Evolutionary conservation across 768 basidiomycete genomes (phyloP), one percentile per base, ranked within the genome.

Genomic region (Mrakia frigida): DNA sequence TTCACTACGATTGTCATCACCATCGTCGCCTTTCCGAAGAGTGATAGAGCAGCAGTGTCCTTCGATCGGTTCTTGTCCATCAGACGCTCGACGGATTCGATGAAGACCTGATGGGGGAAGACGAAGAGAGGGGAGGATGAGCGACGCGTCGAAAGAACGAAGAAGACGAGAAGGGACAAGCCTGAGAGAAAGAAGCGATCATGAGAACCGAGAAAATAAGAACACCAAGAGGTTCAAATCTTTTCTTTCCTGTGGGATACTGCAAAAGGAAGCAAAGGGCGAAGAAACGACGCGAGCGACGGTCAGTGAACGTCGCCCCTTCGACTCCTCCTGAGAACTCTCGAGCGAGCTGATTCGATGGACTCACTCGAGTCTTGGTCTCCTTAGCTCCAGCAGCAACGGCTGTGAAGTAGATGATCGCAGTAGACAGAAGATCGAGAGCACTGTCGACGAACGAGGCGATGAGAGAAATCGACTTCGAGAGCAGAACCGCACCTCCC

Each of bases 1-100:
- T 77, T 77, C 43, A 73, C 37, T 0, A 33, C 52, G 37, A 77
- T 77, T 1, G 76, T 77, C 61, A 37, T 31, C 31, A 77, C 70
- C 43, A 77, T 77, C 46, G 70, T 70, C 60, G 63, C 72, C 28
- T 73, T 77, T 0, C 63, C 76, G 33, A 77, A 77, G 31, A 63
- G 43, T 2, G 71, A 67, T 10, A 77, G 76, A 18, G 43, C 31
- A 0, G 70, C 70, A 21, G 65, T 35, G 28, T 77, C 71, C 35
- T 68, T 68, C 1, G 61, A 33, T 23, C 52, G 33, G 13, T 73
- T 35, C 37, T 77, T 77, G 70, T 63, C 50, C 63, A 77, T 37
- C 4, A 77, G 61, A 21, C 72, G 70, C 52, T 70, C 39, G 37
- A 77, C 46, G 13, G 76, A 56, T 65, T 77, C 76, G 63, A 77